These are phyloP conservation scores for Trypanosoma melophagium DNA, from an alignment of 208 protist species.

Conservation along the genomic window DNA sequence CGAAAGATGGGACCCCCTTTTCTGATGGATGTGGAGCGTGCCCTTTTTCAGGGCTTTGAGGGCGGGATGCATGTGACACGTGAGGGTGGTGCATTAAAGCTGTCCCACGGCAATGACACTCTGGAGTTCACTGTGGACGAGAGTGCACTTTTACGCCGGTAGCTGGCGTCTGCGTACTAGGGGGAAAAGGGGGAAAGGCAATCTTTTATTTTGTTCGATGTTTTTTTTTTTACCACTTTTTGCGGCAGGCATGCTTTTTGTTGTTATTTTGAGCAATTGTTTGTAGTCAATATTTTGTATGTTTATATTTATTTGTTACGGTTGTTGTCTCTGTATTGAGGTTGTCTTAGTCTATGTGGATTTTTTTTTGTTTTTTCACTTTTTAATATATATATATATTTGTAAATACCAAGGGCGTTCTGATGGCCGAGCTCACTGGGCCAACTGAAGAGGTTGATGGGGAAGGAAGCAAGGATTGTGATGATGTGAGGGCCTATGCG, in stretches of 20 bases:
- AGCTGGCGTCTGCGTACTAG: background rate
- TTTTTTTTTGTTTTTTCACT: slow-evolving; percentile 16
- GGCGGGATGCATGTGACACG: slow-evolving; percentile 34
- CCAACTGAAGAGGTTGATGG: background rate
- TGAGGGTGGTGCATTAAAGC: slow-evolving; percentile 32
- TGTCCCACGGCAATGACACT: slow-evolving; percentile 30
- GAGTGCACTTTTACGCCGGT: background rate
- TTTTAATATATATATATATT: slow-evolving; percentile 1
- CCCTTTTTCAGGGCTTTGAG: slow-evolving; percentile 33
- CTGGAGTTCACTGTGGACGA: slow-evolving; percentile 29
- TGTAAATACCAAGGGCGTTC: background rate
- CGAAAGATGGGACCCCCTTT: slow-evolving; percentile 34
- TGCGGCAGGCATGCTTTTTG: too few relatives aligned
- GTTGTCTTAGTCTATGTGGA: slow-evolving; percentile 1
- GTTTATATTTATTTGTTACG: too few relatives aligned
- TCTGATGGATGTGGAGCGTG: slow-evolving; percentile 44
- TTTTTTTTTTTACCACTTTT: too few relatives aligned
- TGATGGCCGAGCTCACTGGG: background rate
- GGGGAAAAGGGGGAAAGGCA: too few relatives aligned
- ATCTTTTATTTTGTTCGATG: too few relatives aligned
- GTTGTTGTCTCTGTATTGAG: background rate
- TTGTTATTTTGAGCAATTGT: too few relatives aligned
- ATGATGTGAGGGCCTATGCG: slow-evolving; percentile 3
- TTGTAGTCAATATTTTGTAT: too few relatives aligned
- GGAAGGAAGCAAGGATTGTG: background rate